These are phyloP conservation scores for Malus hybrid DNA, from an alignment of 331 rosid species.

Conservation along the genomic window DNA sequence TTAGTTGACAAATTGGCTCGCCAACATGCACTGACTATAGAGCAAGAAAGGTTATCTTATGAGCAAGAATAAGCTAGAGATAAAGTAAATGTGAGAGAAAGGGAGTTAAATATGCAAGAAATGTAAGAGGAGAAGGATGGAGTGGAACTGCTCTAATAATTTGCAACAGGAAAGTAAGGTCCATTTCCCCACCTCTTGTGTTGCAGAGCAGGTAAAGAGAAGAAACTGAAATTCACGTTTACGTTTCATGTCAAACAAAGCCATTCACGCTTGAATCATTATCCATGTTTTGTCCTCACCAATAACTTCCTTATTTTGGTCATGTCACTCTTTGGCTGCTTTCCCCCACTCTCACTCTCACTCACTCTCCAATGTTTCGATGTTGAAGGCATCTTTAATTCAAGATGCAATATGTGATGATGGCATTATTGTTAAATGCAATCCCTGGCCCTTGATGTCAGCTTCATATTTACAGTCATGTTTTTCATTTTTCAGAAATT, in stretches of 20 bases:
- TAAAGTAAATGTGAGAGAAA: too few relatives aligned
- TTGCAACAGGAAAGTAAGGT: slow-evolving; percentile 6
- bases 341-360: not conserved
- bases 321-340: slow-evolving; percentile 28
- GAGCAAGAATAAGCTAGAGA: too few relatives aligned
- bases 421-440: not conserved
- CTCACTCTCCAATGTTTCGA: not conserved
- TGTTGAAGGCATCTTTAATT: not conserved
- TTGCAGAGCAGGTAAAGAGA: slow-evolving; percentile 24
- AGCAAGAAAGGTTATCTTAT: too few relatives aligned
- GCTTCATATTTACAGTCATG: not conserved
- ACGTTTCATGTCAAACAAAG: slow-evolving; percentile 54
- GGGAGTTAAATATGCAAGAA: too few relatives aligned
- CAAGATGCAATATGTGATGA: not conserved
- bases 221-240: slow-evolving; percentile 37
- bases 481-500: not conserved
- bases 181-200: not conserved
- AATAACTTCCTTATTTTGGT: slow-evolving; percentile 26
- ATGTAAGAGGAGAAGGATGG: too few relatives aligned
- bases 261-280: slow-evolving; percentile 40
- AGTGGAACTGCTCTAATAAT: too few relatives aligned
- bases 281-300: slow-evolving; percentile 58
- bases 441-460: not conserved
- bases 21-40: too few relatives aligned
- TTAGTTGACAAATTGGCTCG: too few relatives aligned